Base-by-base conservation (phyloP, 768 basidiomycete species). In the Baorangia bicolor region DNA sequence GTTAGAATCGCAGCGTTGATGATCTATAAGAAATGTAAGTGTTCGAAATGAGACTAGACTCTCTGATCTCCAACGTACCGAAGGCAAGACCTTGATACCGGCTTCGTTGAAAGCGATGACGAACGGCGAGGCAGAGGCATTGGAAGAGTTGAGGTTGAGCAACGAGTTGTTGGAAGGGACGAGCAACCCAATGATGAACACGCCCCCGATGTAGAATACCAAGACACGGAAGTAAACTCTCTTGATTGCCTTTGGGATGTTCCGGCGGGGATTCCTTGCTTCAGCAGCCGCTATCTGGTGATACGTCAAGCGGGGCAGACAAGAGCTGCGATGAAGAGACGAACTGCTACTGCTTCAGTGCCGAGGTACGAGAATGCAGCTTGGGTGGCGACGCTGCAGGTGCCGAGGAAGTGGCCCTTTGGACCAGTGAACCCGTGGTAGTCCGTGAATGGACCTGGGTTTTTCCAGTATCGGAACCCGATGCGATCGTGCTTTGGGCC, bases 341-440 rank as follows among this genome's bases (percentile, higher is more conserved):
- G 59, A 53, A 77, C 75, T 43, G 77, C 78, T 21, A 78, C 78
- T 37, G 72, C 70, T 63, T 86, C 85, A 1, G 84, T 82, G 13
- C 85, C 85, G 28, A 81, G 75, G 67, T 76, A 85, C 13, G 81
- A 77, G 72, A 85, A 86, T 4, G 80, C 81, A 14, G 85, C 86
- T 61, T 84, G 81, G 10, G 75, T 78, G 51, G 82, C 75, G 44
- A 82, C 83, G 2, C 80, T 75, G 73, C 78, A 83, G 52, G 73
- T 74, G 5, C 75, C 75, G 13, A 78, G 64, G 74, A 86, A 86
- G 27, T 74, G 76, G 21, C 83, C 83, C 38, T 73, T 75, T 2
- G 73, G 52, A 1, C 84, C 85, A 27, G 62, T 50, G 39, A 75
- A 71, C 4, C 62, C 66, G 35, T 72, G 11, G 52, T 57, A 80